These are phyloP conservation scores for Neodidymelliopsis sp. DNA, from an alignment of 2,329 filamentous ascomycete species.

Conservation along the genomic window DNA sequence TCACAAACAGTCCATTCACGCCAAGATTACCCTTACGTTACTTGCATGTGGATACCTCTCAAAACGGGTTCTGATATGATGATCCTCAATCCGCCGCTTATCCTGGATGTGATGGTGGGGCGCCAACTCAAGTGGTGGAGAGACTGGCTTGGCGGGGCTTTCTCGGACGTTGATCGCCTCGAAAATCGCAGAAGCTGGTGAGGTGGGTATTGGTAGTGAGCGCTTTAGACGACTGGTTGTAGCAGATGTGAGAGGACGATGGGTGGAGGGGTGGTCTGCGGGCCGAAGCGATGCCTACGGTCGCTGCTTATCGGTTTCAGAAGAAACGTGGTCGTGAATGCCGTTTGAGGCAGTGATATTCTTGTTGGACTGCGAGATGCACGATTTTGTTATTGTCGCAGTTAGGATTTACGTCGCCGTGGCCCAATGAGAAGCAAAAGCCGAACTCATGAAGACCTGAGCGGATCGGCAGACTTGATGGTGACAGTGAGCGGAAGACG, in stretches of 20 bases:
- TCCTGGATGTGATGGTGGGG: slow-evolving; percentile 5
- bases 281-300: slow-evolving; percentile 15
- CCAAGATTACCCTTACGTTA: slow-evolving; percentile 16
- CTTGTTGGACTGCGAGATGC: neutral
- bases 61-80: slow-evolving; percentile 3
- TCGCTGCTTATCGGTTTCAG: slow-evolving; percentile 3
- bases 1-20: slow-evolving; percentile 2
- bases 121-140: slow-evolving; percentile 11
- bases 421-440: neutral
- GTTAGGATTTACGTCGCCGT: neutral
- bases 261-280: slow-evolving; percentile 4
- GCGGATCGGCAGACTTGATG: slow-evolving; percentile 9
- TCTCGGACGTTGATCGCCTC: slow-evolving; percentile 12
- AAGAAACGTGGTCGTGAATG: neutral
- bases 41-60: slow-evolving; percentile 1
- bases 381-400: neutral
- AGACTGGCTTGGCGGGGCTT: slow-evolving; percentile 11
- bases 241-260: slow-evolving; percentile 10
- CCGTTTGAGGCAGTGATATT: neutral
- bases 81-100: slow-evolving; percentile 2
- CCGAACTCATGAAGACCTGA: neutral
- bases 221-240: slow-evolving; percentile 2
- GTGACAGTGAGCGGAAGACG: neutral
- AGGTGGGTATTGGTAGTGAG: slow-evolving; percentile 1
- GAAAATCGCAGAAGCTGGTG: slow-evolving; percentile 3